Conservation (phyloP, 441 rosid species). For the Biscutella laevigata region DNA sequence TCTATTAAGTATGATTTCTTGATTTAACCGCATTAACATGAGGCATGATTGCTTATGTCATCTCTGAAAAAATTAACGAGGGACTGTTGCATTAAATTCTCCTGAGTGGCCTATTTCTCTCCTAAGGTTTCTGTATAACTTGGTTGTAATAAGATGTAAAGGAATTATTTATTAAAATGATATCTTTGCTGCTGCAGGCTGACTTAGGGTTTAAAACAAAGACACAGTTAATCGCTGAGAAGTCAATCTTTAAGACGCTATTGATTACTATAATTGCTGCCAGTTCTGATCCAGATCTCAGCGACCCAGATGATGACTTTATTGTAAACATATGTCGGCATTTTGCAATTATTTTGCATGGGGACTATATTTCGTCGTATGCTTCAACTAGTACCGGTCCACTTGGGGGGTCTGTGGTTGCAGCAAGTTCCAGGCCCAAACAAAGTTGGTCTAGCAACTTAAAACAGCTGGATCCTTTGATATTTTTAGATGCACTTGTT, state of each 20-base stretch:
- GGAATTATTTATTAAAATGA: not conserved
- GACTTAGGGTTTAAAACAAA: slow-evolving; percentile 96
- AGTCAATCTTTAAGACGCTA: slow-evolving; percentile 87
- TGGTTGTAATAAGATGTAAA: slow-evolving; percentile 1
- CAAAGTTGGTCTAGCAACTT: slow-evolving; percentile 42
- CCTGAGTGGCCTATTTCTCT: not conserved
- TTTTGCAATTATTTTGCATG: slow-evolving; percentile 88
- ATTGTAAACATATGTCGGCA: slow-evolving; percentile 76
- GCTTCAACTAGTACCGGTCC: slow-evolving; percentile 41
- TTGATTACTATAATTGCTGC: slow-evolving; percentile 78
- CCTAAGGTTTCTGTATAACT: not conserved
- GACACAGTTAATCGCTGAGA: slow-evolving; percentile 97
- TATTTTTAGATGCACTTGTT: slow-evolving; percentile 89
- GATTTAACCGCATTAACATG: not conserved
- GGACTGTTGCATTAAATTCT: slow-evolving; percentile 2
- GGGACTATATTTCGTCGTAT: slow-evolving; percentile 46
- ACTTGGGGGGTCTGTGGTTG: slow-evolving; percentile 42
- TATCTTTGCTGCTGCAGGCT: slow-evolving; percentile 44
- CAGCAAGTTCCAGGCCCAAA: slow-evolving; percentile 62
- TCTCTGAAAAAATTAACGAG: not conserved
- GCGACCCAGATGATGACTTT: slow-evolving; percentile 71
- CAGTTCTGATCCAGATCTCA: slow-evolving; percentile 74
- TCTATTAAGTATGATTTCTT: not conserved
- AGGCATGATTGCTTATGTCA: not conserved
- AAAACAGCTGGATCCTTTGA: slow-evolving; percentile 81